These are phyloP conservation scores for Apiospora aurea DNA, from an alignment of 2,329 filamentous ascomycete species.

Conservation along the genomic window DNA sequence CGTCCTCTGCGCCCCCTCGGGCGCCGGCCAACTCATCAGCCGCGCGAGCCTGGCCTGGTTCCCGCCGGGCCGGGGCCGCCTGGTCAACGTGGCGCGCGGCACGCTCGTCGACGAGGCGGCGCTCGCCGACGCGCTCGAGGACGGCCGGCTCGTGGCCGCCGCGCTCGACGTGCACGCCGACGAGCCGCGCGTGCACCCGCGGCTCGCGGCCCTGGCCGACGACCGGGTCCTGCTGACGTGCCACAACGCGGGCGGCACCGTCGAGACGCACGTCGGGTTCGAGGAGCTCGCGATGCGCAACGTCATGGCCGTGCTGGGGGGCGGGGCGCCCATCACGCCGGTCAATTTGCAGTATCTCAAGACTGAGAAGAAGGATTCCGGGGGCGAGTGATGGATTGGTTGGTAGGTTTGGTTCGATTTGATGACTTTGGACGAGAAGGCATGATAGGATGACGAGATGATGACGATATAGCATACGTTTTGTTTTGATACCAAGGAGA, in stretches of 20 bases:
- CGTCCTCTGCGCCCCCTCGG: conserved; percentile 65
- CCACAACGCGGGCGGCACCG: conserved; percentile 71
- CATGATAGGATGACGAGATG: background rate
- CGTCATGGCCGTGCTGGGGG: conserved; percentile 64
- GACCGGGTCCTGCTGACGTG: conserved; percentile 65
- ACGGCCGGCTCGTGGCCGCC: conserved; percentile 55
- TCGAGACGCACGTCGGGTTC: conserved; percentile 71
- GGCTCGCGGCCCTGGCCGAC: conserved; percentile 50
- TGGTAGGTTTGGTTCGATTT: background rate
- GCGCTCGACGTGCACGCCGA: conserved; percentile 70
- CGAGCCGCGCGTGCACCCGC: conserved; percentile 62
- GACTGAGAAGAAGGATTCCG: background rate
- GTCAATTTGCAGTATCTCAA: conserved; percentile 63
- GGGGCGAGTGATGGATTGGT: background rate
- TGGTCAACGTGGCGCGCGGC: conserved; percentile 73
- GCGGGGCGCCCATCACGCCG: conserved; percentile 61
- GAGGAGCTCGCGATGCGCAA: conserved; percentile 73
- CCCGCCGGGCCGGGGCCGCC: conserved; percentile 48
- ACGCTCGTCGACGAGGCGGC: conserved; percentile 71
- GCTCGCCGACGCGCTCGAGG: conserved; percentile 64
- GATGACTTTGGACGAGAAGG: background rate
- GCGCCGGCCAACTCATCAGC: conserved; percentile 55
- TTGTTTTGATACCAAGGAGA: background rate
- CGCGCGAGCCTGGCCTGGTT: conserved; percentile 55
- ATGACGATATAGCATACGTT: background rate